A percentile compares a stretch with the other conserved stretches of the same genome.
Conservation (phyloP, 768 basidiomycete species). For the Xanthoconium stramineum region DNA sequence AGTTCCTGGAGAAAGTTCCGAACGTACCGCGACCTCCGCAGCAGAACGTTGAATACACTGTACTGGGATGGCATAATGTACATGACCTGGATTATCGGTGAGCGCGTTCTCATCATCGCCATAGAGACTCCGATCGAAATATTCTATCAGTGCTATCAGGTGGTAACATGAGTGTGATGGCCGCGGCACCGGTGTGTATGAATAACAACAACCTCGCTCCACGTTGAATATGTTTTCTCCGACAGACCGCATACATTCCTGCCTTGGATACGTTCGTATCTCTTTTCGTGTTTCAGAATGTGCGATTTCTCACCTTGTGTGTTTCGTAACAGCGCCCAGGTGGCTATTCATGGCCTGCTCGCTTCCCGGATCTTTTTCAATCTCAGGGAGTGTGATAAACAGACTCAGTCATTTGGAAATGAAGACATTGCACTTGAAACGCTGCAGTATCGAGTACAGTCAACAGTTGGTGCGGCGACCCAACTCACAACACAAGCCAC, state of each 20-base stretch:
- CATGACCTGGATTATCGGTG: constrained; percentile 25
- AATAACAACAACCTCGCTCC: neutral
- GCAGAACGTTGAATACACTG: constrained; percentile 18
- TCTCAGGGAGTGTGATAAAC: constrained; percentile 18
- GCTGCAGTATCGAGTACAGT: neutral
- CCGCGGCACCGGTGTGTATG: constrained; percentile 20
- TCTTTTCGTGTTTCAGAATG: neutral
- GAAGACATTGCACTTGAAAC: constrained; percentile 3
- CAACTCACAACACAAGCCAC: neutral
- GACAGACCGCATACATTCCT: constrained; percentile 15
- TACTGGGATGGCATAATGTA: constrained; percentile 30
- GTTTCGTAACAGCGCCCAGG: constrained; percentile 19
- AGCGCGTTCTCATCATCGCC: neutral
- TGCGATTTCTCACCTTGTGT: constrained; percentile 3
- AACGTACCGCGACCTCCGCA: constrained; percentile 18
- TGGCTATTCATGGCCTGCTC: constrained; percentile 27
- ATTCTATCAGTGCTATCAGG: constrained; percentile 10
- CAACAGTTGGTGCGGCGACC: neutral
- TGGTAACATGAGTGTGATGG: constrained; percentile 13
- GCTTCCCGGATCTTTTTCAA: constrained; percentile 29
- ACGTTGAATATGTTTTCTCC: neutral
- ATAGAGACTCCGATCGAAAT: neutral
- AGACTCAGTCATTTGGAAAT: neutral
- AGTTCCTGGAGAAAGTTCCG: constrained; percentile 23
- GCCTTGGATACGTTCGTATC: constrained; percentile 23